Conservation (phyloP, 2,329 filamentous ascomycete species). For the Coniosporium uncinatum region DNA sequence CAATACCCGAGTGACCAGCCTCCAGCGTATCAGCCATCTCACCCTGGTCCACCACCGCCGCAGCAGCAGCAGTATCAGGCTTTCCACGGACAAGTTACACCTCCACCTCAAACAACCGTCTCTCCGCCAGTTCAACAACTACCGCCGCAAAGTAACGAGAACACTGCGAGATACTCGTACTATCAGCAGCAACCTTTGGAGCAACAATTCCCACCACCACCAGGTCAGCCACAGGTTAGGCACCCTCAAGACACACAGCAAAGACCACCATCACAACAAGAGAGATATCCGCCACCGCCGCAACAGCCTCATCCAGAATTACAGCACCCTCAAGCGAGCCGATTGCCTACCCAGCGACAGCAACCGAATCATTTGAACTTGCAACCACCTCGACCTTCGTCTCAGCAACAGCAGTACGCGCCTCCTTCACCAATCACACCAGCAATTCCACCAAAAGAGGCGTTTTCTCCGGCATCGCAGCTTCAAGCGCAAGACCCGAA, state of each 20-base stretch:
- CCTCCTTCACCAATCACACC: slow-evolving; percentile 4
- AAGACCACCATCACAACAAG: slow-evolving; percentile 2
- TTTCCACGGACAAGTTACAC: slow-evolving; percentile 6
- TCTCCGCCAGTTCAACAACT: slow-evolving; percentile 18
- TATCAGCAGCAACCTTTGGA: slow-evolving; percentile 6
- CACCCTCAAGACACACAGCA: neutral
- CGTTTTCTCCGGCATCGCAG: no score
- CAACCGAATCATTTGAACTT: slow-evolving; percentile 4
- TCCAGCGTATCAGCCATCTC: slow-evolving; percentile 6
- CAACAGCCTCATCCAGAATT: slow-evolving; percentile 15
- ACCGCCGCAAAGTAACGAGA: slow-evolving; percentile 9
- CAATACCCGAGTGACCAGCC: neutral
- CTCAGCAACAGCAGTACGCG: slow-evolving; percentile 3
- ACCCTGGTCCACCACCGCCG: slow-evolving; percentile 21
- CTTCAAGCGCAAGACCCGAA: no score
- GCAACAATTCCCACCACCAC: slow-evolving; percentile 2
- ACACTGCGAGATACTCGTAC: neutral
- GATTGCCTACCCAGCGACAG: slow-evolving; percentile 19
- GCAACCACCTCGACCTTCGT: slow-evolving; percentile 1
- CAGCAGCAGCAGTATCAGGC: slow-evolving; percentile 10
- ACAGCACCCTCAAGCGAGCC: slow-evolving; percentile 21
- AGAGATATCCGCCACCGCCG: slow-evolving; percentile 1
- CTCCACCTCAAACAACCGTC: slow-evolving; percentile 16
- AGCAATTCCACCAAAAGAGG: slow-evolving; percentile 1
- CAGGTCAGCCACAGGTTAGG: slow-evolving; percentile 1